Percentiles rank a stretch among this genome's conserved stretches.
Evolutionary conservation across 2,329 filamentous ascomycete genomes (phyloP).

Genomic region (Calonectria pauciramosa): DNA sequence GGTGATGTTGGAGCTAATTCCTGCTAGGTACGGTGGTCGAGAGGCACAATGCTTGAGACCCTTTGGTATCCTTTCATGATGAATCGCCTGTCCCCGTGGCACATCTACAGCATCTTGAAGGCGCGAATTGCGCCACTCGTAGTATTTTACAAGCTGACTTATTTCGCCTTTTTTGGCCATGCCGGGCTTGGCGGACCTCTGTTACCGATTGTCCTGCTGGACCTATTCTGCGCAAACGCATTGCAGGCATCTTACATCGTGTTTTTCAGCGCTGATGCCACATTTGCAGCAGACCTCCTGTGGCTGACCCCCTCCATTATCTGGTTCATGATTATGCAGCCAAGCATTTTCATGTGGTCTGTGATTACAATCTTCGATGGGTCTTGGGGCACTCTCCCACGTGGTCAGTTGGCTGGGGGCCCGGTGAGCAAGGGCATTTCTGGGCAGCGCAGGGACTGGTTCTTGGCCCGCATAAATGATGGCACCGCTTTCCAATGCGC

Average conservation of each 20-base stretch:
- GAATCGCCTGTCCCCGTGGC: neutral
- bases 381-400: slow-evolving; percentile 6
- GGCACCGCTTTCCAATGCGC: neutral
- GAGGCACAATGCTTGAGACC: neutral
- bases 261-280: slow-evolving; percentile 1
- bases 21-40: neutral
- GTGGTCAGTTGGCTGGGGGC: neutral
- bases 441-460: neutral
- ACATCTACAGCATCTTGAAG: slow-evolving; percentile 4
- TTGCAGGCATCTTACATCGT: slow-evolving; percentile 8
- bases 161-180: neutral
- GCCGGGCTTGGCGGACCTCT: neutral
- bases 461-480: neutral
- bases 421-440: neutral
- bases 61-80: slow-evolving; percentile 8
- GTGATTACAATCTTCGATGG: slow-evolving; percentile 12
- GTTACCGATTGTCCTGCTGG: neutral
- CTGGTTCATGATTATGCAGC: slow-evolving; percentile 15
- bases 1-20: too few relatives aligned
- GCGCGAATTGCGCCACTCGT: neutral
- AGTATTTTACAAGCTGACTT: neutral
- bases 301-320: slow-evolving; percentile 6
- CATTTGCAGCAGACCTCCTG: neutral
- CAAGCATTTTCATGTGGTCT: slow-evolving; percentile 15
- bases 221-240: slow-evolving; percentile 6